A percentile compares a stretch with the other conserved stretches of the same genome.
Evolutionary conservation across 75 land plant species (phyloP).

Genomic region (Cunninghamia lanceolata): DNA sequence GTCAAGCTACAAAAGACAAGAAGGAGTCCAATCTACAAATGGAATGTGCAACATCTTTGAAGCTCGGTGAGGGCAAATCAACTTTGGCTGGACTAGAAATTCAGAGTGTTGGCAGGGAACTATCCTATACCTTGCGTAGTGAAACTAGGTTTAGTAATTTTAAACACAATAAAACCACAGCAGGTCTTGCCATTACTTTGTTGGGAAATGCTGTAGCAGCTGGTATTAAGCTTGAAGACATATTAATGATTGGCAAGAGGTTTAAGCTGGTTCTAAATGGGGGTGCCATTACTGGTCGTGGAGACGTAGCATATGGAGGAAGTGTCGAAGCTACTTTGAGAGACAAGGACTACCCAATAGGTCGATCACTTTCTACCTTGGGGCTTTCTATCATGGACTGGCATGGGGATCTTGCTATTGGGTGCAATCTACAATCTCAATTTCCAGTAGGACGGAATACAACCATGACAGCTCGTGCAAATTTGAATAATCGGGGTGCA

Average conservation of each 20-base stretch:
- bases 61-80: constrained; percentile 39
- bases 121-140: constrained; percentile 38
- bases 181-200: constrained; percentile 35
- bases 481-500: constrained; percentile 43
- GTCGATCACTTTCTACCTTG: constrained; percentile 65
- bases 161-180: constrained; percentile 29
- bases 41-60: constrained; percentile 39
- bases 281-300: constrained; percentile 46
- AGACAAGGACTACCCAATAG: constrained; percentile 48
- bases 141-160: constrained; percentile 47
- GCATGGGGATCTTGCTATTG: constrained; percentile 83
- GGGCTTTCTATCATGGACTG: constrained; percentile 84
- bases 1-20: constrained; percentile 55
- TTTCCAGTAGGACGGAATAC: constrained; percentile 44
- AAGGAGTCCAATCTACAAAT: constrained; percentile 47
- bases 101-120: constrained; percentile 50
- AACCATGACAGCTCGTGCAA: constrained; percentile 30
- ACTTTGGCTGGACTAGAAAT: constrained; percentile 44
- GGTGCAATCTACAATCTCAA: constrained; percentile 78
- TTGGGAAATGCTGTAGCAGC: constrained; percentile 38
- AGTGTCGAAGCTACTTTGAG: constrained; percentile 43
- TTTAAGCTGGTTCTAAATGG: constrained; percentile 39
- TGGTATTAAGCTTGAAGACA: constrained; percentile 53
- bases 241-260: constrained; percentile 34
- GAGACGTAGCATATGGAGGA: constrained; percentile 54